These are phyloP conservation scores for Puccinia triticina DNA, from an alignment of 1,284 basidiomycete species.

Conservation along the genomic window DNA sequence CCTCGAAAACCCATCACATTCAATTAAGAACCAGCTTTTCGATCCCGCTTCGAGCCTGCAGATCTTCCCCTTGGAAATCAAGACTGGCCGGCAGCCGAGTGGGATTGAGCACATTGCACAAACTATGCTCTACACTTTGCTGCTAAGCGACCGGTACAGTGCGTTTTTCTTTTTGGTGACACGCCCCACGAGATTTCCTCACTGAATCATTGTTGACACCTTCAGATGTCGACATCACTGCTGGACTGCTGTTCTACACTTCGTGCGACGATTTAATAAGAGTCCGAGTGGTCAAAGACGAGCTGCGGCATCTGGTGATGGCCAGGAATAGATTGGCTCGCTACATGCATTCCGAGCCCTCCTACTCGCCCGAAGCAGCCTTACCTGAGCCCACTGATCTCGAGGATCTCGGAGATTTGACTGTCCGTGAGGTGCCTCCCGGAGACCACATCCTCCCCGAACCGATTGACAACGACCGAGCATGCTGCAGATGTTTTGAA, in stretches of 20 bases:
- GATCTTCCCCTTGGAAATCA: conserved; percentile 83
- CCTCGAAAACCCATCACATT: conserved; percentile 60
- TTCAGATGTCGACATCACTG: conserved; percentile 64
- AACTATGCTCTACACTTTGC: conserved; percentile 93
- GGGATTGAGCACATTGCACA: conserved; percentile 93
- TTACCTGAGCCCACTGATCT: neutral
- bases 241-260: conserved; percentile 90
- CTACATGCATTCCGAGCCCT: conserved; percentile 64
- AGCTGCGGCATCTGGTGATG: conserved; percentile 78
- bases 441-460: conserved; percentile 69
- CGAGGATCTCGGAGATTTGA: conserved; percentile 8
- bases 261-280: conserved; percentile 83
- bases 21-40: conserved; percentile 39
- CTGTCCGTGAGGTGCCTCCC: neutral
- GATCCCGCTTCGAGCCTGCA: neutral
- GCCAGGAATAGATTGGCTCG: conserved; percentile 83
- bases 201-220: neutral
- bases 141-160: conserved; percentile 87
- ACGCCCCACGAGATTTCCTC: neutral
- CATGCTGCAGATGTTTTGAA: conserved; percentile 79
- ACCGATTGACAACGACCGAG: conserved; percentile 78
- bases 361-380: neutral
- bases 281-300: conserved; percentile 76
- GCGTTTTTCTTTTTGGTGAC: conserved; percentile 10
- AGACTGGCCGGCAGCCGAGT: conserved; percentile 79